Evolutionary conservation across 163 green algal species (phyloP), one percentile per base, ranked within the genome.

Genomic region (Chlamydomonas reinhardtii): DNA sequence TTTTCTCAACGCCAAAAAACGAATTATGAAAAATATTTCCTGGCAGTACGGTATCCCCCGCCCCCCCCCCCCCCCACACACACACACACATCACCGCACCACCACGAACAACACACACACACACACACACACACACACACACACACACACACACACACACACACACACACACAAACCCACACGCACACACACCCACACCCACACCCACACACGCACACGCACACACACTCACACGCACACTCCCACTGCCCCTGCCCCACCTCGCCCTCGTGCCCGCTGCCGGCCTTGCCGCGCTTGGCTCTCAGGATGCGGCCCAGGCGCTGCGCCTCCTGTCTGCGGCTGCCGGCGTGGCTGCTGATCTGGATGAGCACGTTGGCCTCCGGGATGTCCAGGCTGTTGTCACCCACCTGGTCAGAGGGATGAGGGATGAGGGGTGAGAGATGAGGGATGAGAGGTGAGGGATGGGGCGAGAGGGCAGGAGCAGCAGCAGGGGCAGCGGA

Each of bases 301-400:
- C 98, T 87, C 52, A 99, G 93, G 92, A 99, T 99, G 73, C 98
- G 94, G 43, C 98, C 98, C 72, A 99, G 92, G 27, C 97, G 93
- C 93, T 99, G 98, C 19, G 98, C 98, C 91, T 99, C 98, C 92
- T 99, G 98, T 12, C 98, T 85, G 17, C 98, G 87, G 11, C 94
- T 98, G 11, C 98, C 98, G 14, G 95, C 98, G 91, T 99, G 98
- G 59, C 91, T 97, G 73, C 91, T 96, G 87, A 99, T 99, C 93
- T 99, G 98, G 75, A 99, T 98, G 61, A 99, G 96, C 65, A 99
- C 98, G 80, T 99, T 99, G 48, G 98, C 98, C 90, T 99, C 98
- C 0, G 98, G 98, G 84, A 99, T 99, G 91, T 99, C 98, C 66
- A 99, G 96, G 12, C 96, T 99, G 94, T 99, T 99, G 92, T 99